phyloP scores from a whole-genome alignment of 495 filamentous ascomycete genomes.

The Evernia prunastri region DNA sequence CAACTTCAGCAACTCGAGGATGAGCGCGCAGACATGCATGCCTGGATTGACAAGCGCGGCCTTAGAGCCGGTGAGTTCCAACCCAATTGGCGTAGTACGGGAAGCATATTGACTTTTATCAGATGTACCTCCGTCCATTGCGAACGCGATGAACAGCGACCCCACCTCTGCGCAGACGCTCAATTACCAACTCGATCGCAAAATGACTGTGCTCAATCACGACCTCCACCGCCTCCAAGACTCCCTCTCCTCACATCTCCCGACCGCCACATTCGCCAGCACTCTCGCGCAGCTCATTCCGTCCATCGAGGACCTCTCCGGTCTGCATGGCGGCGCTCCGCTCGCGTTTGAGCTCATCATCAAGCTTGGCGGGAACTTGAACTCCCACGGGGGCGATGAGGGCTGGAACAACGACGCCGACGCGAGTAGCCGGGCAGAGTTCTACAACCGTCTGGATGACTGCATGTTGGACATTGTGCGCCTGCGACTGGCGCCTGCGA shows the following conservation, averaged over 20 bases:
- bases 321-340: slow-evolving; percentile 37
- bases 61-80: slow-evolving; percentile 40
- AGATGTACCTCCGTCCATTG: slow-evolving; percentile 46
- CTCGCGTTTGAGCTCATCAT: slow-evolving; percentile 46
- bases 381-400: slow-evolving; percentile 45
- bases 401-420: slow-evolving; percentile 37
- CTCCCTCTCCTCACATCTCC: slow-evolving; percentile 43
- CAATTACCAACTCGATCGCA: slow-evolving; percentile 48
- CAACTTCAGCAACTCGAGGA: slow-evolving; percentile 41
- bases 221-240: slow-evolving; percentile 49
- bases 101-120: background rate
- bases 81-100: background rate
- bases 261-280: slow-evolving; percentile 35
- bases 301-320: slow-evolving; percentile 39
- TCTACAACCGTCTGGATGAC: slow-evolving; percentile 39
- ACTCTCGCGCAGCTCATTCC: slow-evolving; percentile 36
- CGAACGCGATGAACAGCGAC: slow-evolving; percentile 42
- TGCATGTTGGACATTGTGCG: slow-evolving; percentile 43
- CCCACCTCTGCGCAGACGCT: slow-evolving; percentile 38
- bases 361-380: slow-evolving; percentile 47
- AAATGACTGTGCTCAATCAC: slow-evolving; percentile 50
- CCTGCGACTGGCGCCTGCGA: slow-evolving; percentile 28
- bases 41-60: slow-evolving; percentile 48
- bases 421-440: slow-evolving; percentile 34
- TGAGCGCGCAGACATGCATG: slow-evolving; percentile 41